These are phyloP conservation scores for Penicillium sp. DNA, from an alignment of 2,329 filamentous ascomycete genomes.

Conservation along the genomic window DNA sequence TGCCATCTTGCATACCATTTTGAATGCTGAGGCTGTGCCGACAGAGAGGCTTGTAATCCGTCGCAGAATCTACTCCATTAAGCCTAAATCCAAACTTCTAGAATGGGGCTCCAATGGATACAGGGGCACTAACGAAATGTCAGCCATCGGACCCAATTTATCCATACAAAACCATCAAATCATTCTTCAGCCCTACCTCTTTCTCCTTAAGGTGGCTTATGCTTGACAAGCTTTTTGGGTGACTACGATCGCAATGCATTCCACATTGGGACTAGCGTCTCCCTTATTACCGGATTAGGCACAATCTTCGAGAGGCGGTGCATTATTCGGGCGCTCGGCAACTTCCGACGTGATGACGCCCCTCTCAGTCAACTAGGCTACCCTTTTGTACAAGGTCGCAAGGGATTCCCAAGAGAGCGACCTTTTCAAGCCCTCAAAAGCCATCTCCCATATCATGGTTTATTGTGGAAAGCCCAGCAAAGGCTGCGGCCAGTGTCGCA, in stretches of 20 bases:
- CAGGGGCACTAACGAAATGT: not conserved
- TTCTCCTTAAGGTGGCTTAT: not conserved
- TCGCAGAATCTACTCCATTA: constrained; percentile 3
- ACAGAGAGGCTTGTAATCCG: not conserved
- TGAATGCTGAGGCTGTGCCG: constrained; percentile 12
- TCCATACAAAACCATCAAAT: not conserved
- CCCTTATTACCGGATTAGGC: constrained; percentile 8
- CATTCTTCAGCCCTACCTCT: not conserved
- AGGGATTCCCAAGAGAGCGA: not conserved
- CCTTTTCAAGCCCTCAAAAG: not conserved
- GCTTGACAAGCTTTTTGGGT: constrained; percentile 4
- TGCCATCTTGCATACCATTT: constrained; percentile 12
- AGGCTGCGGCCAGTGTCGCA: constrained; percentile 52
- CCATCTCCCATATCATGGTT: constrained; percentile 40
- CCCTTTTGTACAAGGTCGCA: constrained; percentile 6
- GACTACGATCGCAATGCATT: constrained; percentile 9
- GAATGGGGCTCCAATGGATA: constrained; percentile 14
- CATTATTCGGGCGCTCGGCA: not conserved
- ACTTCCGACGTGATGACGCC: not conserved
- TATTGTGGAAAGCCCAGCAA: constrained; percentile 54
- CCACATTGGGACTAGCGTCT: constrained; percentile 9
- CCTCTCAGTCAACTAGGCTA: not conserved
- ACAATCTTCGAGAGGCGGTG: constrained; percentile 10
- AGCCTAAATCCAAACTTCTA: not conserved
- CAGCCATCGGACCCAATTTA: not conserved